Conservation (phyloP, 176 grass and related monocot genomes). For the Themeda triandra region DNA sequence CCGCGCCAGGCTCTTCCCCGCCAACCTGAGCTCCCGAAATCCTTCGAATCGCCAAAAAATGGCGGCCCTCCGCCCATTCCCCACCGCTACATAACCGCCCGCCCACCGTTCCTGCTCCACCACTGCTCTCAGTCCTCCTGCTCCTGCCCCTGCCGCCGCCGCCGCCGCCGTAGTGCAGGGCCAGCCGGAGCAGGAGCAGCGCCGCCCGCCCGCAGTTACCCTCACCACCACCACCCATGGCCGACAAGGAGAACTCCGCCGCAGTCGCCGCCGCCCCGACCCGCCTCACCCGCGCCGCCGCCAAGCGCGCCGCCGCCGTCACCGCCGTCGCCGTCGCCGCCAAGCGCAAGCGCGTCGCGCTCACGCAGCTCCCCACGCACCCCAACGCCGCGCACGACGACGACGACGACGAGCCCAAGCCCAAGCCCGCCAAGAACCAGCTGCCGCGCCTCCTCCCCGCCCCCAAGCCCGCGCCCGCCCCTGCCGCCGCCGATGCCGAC, state of each 20-base stretch:
- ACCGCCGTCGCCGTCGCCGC: conserved; percentile 11
- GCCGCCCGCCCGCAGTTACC: neutral
- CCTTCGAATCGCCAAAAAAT: too few species aligned
- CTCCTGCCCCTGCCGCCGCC: neutral
- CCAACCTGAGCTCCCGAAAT: too few species aligned
- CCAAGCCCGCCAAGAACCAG: conserved; percentile 8
- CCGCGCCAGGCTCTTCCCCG: too few species aligned
- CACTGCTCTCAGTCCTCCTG: neutral
- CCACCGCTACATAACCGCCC: too few species aligned
- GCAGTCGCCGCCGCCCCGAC: neutral
- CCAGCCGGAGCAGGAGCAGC: conserved; percentile 34
- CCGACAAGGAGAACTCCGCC: conserved; percentile 49
- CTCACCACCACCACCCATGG: neutral
- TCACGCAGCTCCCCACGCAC: conserved; percentile 43
- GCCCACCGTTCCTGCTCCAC: neutral
- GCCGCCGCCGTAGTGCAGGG: neutral
- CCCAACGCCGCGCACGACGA: conserved; percentile 25
- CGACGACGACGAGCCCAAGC: neutral
- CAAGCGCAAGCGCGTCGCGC: conserved; percentile 69
- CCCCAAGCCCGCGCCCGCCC: neutral
- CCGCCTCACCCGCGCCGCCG: conserved; percentile 48
- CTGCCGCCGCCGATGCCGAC: neutral
- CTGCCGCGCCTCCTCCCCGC: neutral
- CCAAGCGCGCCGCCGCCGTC: conserved; percentile 25
- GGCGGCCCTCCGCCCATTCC: too few species aligned